Evolutionary conservation across 2,329 filamentous ascomycete species (phyloP).

Genomic region (Phyllachora maydis): DNA sequence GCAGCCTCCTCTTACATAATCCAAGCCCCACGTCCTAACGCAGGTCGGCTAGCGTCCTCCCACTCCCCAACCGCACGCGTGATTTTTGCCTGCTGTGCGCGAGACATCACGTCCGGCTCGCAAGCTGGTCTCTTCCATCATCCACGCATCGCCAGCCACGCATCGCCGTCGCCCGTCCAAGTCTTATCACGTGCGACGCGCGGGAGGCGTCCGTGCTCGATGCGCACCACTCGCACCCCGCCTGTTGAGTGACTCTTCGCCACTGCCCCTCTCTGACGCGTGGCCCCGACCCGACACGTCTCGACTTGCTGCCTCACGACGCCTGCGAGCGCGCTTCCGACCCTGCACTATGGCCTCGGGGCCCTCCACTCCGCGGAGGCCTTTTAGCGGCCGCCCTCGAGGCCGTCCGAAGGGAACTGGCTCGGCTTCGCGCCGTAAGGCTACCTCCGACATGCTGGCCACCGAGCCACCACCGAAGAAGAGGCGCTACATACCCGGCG

Average conservation of each 20-base stretch:
- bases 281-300: conserved; percentile 1
- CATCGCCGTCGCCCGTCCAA: conserved; percentile 3
- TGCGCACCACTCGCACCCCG: conserved; percentile 2
- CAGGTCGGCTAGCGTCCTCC: too few relatives aligned
- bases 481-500: conserved; percentile 66
- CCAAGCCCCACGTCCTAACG: too few relatives aligned
- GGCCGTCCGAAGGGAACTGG: conserved; percentile 18
- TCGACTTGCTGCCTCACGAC: conserved; percentile 1
- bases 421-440: conserved; percentile 12
- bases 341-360: conserved; percentile 10
- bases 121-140: conserved; percentile 3
- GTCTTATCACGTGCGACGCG: conserved; percentile 2
- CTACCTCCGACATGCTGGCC: conserved; percentile 10
- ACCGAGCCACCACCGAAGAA: conserved; percentile 48
- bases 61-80: conserved; percentile 1
- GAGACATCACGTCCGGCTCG: conserved; percentile 8
- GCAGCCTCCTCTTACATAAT: too few relatives aligned
- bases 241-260: conserved; percentile 5
- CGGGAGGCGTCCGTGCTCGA: conserved; percentile 2
- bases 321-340: background rate
- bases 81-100: conserved; percentile 7
- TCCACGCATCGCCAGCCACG: conserved; percentile 4
- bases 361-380: conserved; percentile 17
- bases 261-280: conserved; percentile 3
- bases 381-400: conserved; percentile 20